These are phyloP conservation scores for Strobilomyces dryophilus DNA, from an alignment of 768 basidiomycete genomes.

Conservation along the genomic window DNA sequence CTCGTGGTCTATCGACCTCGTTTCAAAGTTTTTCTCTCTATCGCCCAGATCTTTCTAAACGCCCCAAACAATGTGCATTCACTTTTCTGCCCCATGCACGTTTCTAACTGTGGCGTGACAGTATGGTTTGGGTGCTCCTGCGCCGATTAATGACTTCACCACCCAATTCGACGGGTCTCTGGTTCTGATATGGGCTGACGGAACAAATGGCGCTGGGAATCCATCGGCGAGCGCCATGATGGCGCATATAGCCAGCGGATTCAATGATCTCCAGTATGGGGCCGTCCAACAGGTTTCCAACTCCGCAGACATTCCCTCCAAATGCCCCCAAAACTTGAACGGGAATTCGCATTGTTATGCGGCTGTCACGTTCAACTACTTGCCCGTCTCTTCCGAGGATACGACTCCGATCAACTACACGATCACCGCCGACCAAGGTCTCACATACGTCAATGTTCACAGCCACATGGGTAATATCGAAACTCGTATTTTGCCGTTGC, in stretches of 20 bases:
- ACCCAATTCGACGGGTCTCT: constrained; percentile 50
- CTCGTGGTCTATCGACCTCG: neutral
- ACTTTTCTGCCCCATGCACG: neutral
- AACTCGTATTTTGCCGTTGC: constrained; percentile 61
- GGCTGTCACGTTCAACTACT: constrained; percentile 55
- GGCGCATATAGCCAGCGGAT: constrained; percentile 49
- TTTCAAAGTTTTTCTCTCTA: constrained; percentile 49
- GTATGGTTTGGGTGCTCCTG: constrained; percentile 61
- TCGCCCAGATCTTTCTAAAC: constrained; percentile 56
- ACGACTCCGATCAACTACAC: constrained; percentile 57
- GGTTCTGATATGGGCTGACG: constrained; percentile 64
- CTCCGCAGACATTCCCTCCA: constrained; percentile 45
- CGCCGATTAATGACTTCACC: constrained; percentile 44
- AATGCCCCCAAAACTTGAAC: constrained; percentile 75
- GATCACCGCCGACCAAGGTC: constrained; percentile 61
- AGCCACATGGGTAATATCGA: constrained; percentile 68
- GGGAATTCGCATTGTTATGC: constrained; percentile 66
- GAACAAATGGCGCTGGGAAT: constrained; percentile 50
- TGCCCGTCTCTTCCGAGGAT: constrained; percentile 40
- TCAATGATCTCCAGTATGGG: constrained; percentile 42
- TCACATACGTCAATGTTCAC: constrained; percentile 60
- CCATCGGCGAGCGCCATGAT: constrained; percentile 62
- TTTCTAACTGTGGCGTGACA: constrained; percentile 19
- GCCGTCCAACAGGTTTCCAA: constrained; percentile 48
- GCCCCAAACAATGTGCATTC: constrained; percentile 55